Evolutionary conservation across 1,284 basidiomycete species (phyloP).

Genomic region (Porodaedalea pini): DNA sequence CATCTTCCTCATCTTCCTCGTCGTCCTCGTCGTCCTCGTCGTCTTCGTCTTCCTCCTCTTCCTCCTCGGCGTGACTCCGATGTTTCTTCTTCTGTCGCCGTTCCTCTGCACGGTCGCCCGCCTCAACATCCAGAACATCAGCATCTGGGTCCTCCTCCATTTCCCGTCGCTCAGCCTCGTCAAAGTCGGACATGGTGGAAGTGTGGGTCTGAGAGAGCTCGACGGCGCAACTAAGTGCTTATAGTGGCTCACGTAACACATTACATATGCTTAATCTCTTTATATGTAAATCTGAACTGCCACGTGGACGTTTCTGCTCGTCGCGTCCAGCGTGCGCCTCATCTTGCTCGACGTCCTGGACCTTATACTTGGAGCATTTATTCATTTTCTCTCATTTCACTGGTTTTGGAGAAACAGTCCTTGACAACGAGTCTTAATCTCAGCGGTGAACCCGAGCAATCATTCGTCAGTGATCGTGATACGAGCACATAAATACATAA

Average conservation of each 20-base stretch:
- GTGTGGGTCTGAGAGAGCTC: neutral
- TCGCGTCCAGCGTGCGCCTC: too few relatives aligned
- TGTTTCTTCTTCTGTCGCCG: constrained; percentile 30
- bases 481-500: neutral
- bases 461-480: constrained; percentile 4
- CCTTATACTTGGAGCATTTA: too few relatives aligned
- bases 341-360: too few relatives aligned
- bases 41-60: constrained; percentile 31
- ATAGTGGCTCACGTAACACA: too few relatives aligned
- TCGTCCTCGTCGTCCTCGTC: constrained; percentile 38
- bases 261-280: too few relatives aligned
- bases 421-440: neutral
- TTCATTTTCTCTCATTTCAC: too few relatives aligned
- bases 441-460: neutral
- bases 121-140: constrained; percentile 26
- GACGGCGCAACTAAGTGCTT: too few relatives aligned
- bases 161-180: constrained; percentile 5
- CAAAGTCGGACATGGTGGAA: constrained; percentile 7
- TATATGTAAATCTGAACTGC: too few relatives aligned
- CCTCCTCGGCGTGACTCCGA: constrained; percentile 34
- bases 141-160: constrained; percentile 24
- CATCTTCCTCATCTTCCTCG: constrained; percentile 30
- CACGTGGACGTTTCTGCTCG: too few relatives aligned
- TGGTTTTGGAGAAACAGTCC: neutral
- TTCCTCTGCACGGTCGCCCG: constrained; percentile 25